Evolutionary conservation across 306 rosid species (phyloP), one percentile per base, ranked within the genome.

Genomic region (Fragaria nilgerrensis): DNA sequence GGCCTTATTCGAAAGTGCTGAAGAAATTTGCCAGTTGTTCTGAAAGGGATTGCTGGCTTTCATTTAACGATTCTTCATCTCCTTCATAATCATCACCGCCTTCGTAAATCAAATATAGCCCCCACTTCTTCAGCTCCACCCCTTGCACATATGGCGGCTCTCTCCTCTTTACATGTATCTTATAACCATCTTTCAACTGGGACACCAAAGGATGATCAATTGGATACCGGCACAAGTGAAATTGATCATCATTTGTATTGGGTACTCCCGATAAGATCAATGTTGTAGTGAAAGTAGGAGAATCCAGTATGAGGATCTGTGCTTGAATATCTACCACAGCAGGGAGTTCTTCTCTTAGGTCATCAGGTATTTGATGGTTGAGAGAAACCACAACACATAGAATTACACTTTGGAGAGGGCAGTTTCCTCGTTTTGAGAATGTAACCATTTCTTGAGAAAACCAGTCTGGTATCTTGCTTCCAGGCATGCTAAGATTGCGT

Each of bases 51-150:
- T 78, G 88, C 5, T 82, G 85, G 66, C 74, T 79, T 49, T 49
- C 78, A 36, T 71, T 80, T 59, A 79, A 34, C 7, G 73, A 78
- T 53, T 85, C 83, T 84, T 87, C 91, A 0, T 75, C 81, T 81
- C 89, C 95, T 16, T 78, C 90, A 72, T 90, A 90, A 50, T 88
- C 91, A 75, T 92, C 93, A 43, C 87, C 93, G 62, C 85, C 93
- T 82, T 92, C 95, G 77, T 32, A 85, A 22, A 71, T 47, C 71
- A 86, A 77, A 78, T 83, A 78, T 67, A 83, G 20, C 59, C 92
- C 97, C 72, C 82, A 82, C 53, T 67, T 82, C 75, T 75, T 85
- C 81, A 91, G 76, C 81, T 87, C 86, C 63, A 91, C 71, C 7
- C 93, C 83, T 39, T 70, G 2, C 79, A 77, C 83, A 27, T 3